These are phyloP conservation scores for Yarrowia deformans DNA, from an alignment of 805 yeast genomes.

Conservation along the genomic window DNA sequence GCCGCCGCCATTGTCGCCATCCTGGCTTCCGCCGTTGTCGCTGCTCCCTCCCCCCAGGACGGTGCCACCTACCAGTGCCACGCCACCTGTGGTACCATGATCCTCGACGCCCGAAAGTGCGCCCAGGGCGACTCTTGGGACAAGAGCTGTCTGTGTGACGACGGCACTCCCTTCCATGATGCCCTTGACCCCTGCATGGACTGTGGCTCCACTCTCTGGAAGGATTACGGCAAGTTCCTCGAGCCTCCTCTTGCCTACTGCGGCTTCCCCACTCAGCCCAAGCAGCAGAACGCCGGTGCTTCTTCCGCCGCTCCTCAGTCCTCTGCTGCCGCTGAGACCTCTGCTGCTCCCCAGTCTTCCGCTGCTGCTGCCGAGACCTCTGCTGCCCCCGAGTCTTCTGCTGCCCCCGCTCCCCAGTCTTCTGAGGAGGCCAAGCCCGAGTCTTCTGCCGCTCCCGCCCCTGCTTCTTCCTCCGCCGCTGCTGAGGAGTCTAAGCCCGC, in stretches of 20 bases:
- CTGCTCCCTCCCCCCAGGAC: slow-evolving; percentile 34
- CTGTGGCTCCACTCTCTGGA: slow-evolving; percentile 36
- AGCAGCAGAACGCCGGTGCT: slow-evolving; percentile 17
- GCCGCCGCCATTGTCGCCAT: slow-evolving; percentile 65
- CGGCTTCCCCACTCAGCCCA: slow-evolving; percentile 33
- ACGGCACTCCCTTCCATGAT: slow-evolving; percentile 11
- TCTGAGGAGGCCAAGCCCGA: slow-evolving; percentile 3
- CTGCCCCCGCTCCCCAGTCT: slow-evolving; percentile 11
- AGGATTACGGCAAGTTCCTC: slow-evolving; percentile 34
- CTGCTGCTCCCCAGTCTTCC: slow-evolving; percentile 7
- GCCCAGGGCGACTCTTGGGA: slow-evolving; percentile 14
- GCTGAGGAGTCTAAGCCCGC: slow-evolving; percentile 12
- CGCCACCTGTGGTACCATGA: slow-evolving; percentile 36
- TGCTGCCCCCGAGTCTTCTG: slow-evolving; percentile 4
- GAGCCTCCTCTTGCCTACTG: slow-evolving; percentile 34
- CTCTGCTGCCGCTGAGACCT: background rate
- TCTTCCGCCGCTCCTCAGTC: slow-evolving; percentile 4
- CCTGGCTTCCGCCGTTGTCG: slow-evolving; percentile 69
- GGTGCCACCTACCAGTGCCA: slow-evolving; percentile 34
- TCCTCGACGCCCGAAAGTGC: slow-evolving; percentile 34
- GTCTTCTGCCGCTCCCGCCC: slow-evolving; percentile 16
- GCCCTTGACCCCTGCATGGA: slow-evolving; percentile 6
- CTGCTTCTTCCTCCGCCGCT: background rate
- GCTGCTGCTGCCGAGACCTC: slow-evolving; percentile 6
- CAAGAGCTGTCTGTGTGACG: slow-evolving; percentile 29